Base-by-base conservation (phyloP, 345 rosid species). In the Sisymbrium irio region DNA sequence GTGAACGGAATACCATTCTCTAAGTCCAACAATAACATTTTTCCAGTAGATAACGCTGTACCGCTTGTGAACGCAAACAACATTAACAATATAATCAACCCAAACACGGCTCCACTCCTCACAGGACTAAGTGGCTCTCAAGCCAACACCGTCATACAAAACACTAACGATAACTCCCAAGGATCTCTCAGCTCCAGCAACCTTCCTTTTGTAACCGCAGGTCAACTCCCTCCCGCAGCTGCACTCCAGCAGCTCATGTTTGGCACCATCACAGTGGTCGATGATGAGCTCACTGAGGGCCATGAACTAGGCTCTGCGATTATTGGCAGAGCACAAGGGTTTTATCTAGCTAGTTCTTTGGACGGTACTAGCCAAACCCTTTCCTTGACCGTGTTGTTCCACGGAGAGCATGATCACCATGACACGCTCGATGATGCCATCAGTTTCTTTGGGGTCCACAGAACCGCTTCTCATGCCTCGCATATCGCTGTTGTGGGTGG, bases 331-430 rank as follows among this genome's bases (percentile, higher is more conserved):
- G 93, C 98, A 2, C 95, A 91, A 47, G 98, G 98, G 41, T 91
- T 94, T 69, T 91, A 89, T 78, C 15, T 94, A 44, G 91, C 97
- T 9, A 89, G 96, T 78, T 94, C 97, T 1, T 11, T 88, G 74
- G 97, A 94, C 12, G 97, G 97, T 17, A 86, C 90, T 10, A 92
- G 97, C 58, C 99, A 88, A 46, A 94, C 97, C 1, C 65, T 94
- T 77, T 88, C 92, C 0, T 17, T 87, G 50, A 91, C 96, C 1
- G 73, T 83, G 61, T 40, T 89, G 69, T 56, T 91, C 2, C 89
- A 87, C 14, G 82, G 71, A 10, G 81, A 76, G 7, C 82, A 79
- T 13, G 82, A 85, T 10, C 78, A 76, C 5, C 79, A 78, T 6
- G 83, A 71, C 17, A 82, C 49, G 0, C 54, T 70, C 20, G 86